Base-by-base conservation (phyloP, 2,329 filamentous ascomycete species). In the Scedosporium boydii region DNA sequence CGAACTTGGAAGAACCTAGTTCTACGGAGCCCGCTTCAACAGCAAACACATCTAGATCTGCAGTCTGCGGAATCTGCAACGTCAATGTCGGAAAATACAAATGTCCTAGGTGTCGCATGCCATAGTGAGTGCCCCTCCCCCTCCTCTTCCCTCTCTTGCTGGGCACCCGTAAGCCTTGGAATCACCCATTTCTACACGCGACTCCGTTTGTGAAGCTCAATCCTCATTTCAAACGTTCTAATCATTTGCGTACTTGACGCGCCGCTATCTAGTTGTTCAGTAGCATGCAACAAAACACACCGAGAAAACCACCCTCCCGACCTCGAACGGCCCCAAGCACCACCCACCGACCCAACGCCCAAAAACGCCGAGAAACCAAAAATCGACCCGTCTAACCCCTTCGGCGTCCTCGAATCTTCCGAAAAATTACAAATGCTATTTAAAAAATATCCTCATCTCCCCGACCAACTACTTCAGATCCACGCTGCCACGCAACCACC, bases 81-180 rank as follows among this genome's bases (percentile, higher is more conserved):
- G 68, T 71, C 41, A 77, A 77, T 4, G 74, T 78, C 21, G 77
- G 77, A 34, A 87, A 85, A 70, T 88, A 88, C 72, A 87, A 86
- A 68, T 88, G 85, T 65, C 76, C 82, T n/a, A 77, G 78, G 29
- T 88, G 85, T 69, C 72, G 77, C 58, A 67, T 82, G 23, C 80
- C 80, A 64, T 87, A 85, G 85, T 87, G 75, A 69, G 83, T 73
- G 23, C 16, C 44, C 44, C 44, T 48, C 44, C 44, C 44, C 44
- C 16, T 48, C n/a, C 44, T 18, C 42, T 18, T 46, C n/a, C 2
- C 44, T 3, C 1, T 55, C 21, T 12, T 38, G 10, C 34, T 4
- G 10, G 6, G 34, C 34, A 38, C 34, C 3, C 5, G 2, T 3
- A 12, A 1, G 3, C 34, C 34, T 38, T 9, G 12, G 6, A 38